Base-by-base conservation (phyloP, 2,329 filamentous ascomycete genomes). In the Fusarium tuaranense region DNA sequence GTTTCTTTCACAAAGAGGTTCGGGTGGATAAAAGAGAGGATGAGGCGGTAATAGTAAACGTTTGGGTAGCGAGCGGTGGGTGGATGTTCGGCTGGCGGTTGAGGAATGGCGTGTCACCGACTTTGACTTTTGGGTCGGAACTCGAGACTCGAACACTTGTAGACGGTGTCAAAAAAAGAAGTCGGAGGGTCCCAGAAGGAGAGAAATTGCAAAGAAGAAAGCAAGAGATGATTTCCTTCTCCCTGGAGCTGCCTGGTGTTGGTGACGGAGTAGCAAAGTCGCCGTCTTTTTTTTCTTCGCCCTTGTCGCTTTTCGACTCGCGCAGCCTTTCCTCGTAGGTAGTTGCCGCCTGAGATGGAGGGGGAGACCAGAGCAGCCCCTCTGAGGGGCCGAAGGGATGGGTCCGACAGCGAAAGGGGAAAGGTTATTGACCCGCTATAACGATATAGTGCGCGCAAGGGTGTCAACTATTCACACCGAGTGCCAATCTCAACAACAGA, bases 71-170 rank as follows among this genome's bases (percentile, higher is more conserved):
- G 46, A 72, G 62, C 53, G 60, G 30, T 55, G 38, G 30, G 27
- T 60, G 41, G 20, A 57, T 32, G 63, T 27, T 34, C 64, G 64
- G 61, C 53, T 55, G 51, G 51, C 27, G 57, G 66, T 27, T 60
- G 61, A 72, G 41, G 32, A 55, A 71, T 76, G 69, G 64, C 55
- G 69, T 75, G 71, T 76, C 59, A 65, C 63, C 22, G 61, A 60
- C 63, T 71, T 64, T 36, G 59, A 44, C 64, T 39, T 48, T 53
- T 41, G 39, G 65, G 36, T 48, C 16, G 44, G 41, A 60, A 51
- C 60, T 51, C 25, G 32, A 25, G 51, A 48, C 61, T 59, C 22
- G 46, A 25, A 12, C 20, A 53, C 59, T 48, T 65, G 55, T 13
- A 61, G 27, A 55, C 10, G 44, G 12, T 18, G 57, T 41, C 36